Base-by-base conservation (phyloP, 305 asterid species). In the Solanum hybrid region DNA sequence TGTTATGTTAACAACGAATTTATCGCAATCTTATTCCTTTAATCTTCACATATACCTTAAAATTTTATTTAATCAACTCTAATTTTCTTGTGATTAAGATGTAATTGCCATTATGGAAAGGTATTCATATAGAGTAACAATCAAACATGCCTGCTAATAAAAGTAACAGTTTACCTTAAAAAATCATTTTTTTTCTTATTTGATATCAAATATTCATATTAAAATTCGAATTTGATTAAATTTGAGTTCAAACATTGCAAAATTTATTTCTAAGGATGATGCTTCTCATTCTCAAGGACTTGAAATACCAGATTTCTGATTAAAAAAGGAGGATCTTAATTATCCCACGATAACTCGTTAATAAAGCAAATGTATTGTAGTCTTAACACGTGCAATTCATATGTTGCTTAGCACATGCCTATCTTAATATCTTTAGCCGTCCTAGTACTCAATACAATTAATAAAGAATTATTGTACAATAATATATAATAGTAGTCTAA, bases 321-420 rank as follows among this genome's bases (percentile, higher is more conserved):
- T 73, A 12, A 73, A 15, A 12, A 2, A 5, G 0, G 3, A 3
- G 0, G 0, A 73, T 12, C 5, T 5, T 14, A 27, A 11, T 10
- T 13, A 73, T 73, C 0, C 1, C 2, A 5, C 2, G 1, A 2
- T 5, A 72, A 72, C 1, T 72, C 15, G 10, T 26, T 72, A 76
- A 76, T 31, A 83, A 83, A 45, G 27, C 38, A 45, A 81, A 45
- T 45, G 38, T 27, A 2, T 5, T 1, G 17, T 4, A 29, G 17
- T 83, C 9, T 8, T 31, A 27, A 80, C 92, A 90, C 80, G 79
- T 90, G 90, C 27, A 33, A 79, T 6, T 45, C 91, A 81, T 11
- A 61, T 73, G 33, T 80, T 80, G 29, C 45, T 20, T 3, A n/a
- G 9, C 89, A 81, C 89, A 81, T 90, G 87, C 80, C 79, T 22